Evolutionary conservation across 2,329 filamentous ascomycete genomes (phyloP), one percentile per base, ranked within the genome.

Genomic region (Alternaria ventricosa): DNA sequence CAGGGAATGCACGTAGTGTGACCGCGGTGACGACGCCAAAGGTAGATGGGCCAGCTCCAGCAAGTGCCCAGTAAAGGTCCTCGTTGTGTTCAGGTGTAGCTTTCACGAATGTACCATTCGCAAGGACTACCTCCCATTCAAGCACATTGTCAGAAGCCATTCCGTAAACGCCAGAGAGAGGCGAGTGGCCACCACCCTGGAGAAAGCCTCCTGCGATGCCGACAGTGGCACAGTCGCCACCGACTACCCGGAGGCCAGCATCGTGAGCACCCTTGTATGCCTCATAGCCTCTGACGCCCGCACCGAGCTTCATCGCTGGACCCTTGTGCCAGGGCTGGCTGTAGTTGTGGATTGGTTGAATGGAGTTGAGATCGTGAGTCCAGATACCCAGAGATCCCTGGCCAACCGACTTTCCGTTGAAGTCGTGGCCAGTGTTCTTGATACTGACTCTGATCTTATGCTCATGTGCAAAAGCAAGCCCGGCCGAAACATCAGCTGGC

Each of bases 61-160:
- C 66, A 7, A 80, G 61, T 4, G 77, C 78, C 77, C 77, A 80
- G 67, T 78, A 79, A 3, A 79, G 72, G 46, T 79, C 77, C 1
- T 65, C 28, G 60, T 78, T 75, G n/a, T 73, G 25, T 4, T 63
- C 67, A 15, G 70, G 55, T 4, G 77, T 71, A 2, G 76, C 76
- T 15, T 58, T 74, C 15, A 75, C 47, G 6, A 72, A 41, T 8
- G 65, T 55, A 9, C 78, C 77, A 15, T 71, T 65, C 46, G 74
- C 70, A 2, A 74, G 77, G n/a, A 79, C 15, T 28, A 78, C 75
- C 28, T 70, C 73, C 44, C 61, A 75, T 13, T 74, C 71, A 2
- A 79, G 67, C 5, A 66, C 60, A 50, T 79, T 71, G 50, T 79
- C 75, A 30, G 75, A 73, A 47, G 59, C 73, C 13, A 78, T 60